Evolutionary conservation across 169 alveolate genomes (phyloP).

Genomic region (Cryptosporidium meleagridis): DNA sequence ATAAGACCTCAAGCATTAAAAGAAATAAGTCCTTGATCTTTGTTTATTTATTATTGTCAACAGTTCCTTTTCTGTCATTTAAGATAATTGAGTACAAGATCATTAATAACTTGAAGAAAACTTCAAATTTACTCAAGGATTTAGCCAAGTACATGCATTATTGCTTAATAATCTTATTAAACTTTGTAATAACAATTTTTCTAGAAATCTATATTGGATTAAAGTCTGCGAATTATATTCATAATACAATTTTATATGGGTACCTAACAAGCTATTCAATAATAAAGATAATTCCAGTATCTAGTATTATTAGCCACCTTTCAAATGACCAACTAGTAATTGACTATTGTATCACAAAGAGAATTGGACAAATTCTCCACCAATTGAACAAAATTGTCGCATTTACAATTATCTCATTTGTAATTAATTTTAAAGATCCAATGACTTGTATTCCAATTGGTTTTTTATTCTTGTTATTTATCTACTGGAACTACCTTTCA

Average conservation of each 20-base stretch:
- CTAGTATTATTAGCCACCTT: slow-evolving; percentile 20
- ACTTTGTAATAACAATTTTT: slow-evolving; percentile 17
- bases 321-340: slow-evolving; percentile 63
- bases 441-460: slow-evolving; percentile 19
- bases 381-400: slow-evolving; percentile 19
- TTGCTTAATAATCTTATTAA: neutral
- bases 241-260: slow-evolving; percentile 48
- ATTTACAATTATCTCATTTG: slow-evolving; percentile 1
- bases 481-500: slow-evolving; percentile 39
- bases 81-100: slow-evolving; percentile 35
- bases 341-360: slow-evolving; percentile 64
- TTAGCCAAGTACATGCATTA: neutral
- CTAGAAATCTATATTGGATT: slow-evolving; percentile 38
- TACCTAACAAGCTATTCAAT: slow-evolving; percentile 18
- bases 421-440: slow-evolving; percentile 27
- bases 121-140: slow-evolving; percentile 2
- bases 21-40: slow-evolving; percentile 34
- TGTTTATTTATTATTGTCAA: slow-evolving; percentile 16
- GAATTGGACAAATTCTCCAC: slow-evolving; percentile 51
- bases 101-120: neutral
- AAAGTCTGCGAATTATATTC: slow-evolving; percentile 61
- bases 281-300: slow-evolving; percentile 29
- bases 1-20: neutral
- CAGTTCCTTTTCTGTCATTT: slow-evolving; percentile 12
- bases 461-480: slow-evolving; percentile 1